These are phyloP conservation scores for Boehmeria nivea DNA, from an alignment of 306 rosid genomes.

Conservation along the genomic window DNA sequence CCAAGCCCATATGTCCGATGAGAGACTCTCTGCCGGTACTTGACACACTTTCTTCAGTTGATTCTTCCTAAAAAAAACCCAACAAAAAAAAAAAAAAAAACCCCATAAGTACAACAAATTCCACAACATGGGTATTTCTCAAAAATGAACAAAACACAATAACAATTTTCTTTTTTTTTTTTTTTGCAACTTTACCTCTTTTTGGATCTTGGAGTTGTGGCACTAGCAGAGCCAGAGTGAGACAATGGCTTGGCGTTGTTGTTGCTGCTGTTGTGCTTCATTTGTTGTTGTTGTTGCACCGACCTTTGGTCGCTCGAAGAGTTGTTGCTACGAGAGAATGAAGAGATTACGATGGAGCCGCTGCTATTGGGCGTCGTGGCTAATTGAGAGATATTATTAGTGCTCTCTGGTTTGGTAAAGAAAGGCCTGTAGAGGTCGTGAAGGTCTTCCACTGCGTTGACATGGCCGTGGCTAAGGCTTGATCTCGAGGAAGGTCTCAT, in stretches of 20 bases:
- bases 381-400: not conserved
- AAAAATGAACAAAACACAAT: constrained; percentile 5
- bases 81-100: not conserved
- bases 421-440: constrained; percentile 91
- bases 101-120: constrained; percentile 5
- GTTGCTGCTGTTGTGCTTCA: constrained; percentile 33
- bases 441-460: constrained; percentile 44
- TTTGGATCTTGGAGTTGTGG: constrained; percentile 58
- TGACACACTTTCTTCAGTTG: constrained; percentile 83
- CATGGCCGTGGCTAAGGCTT: not conserved
- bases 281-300: constrained; percentile 26
- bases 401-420: constrained; percentile 48
- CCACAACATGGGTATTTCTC: constrained; percentile 13
- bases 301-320: constrained; percentile 8
- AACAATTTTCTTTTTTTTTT: no score
- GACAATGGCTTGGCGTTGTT: constrained; percentile 35
- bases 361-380: not conserved
- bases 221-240: constrained; percentile 28
- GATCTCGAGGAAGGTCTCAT: constrained; percentile 25
- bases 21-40: constrained; percentile 77
- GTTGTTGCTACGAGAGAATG: not conserved
- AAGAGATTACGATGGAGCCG: not conserved
- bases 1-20: constrained; percentile 99
- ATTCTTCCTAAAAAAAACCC: constrained; percentile 55
- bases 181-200: constrained; percentile 44